Percentiles rank a stretch among this genome's conserved stretches.
Conservation (phyloP, 2,329 filamentous ascomycete genomes). For the Fusarium acutatum region DNA sequence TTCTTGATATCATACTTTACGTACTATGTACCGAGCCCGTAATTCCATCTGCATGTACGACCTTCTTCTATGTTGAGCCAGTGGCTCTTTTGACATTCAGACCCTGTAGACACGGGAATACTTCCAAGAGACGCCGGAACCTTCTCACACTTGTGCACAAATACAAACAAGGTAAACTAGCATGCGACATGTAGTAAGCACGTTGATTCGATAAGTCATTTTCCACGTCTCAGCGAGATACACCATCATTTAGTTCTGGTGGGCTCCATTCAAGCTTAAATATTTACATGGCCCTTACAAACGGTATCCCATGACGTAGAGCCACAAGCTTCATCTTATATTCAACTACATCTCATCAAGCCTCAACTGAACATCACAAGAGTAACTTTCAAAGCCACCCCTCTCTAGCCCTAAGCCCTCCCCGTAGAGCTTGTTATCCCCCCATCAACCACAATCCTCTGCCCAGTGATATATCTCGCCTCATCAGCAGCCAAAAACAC, state of each 20-base stretch:
- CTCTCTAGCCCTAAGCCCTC: neutral
- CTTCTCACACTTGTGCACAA: neutral
- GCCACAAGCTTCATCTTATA: too few species aligned
- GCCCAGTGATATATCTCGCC: constrained; percentile 68
- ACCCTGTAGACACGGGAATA: neutral
- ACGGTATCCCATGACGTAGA: neutral
- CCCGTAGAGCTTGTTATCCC: constrained; percentile 54
- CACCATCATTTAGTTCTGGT: neutral
- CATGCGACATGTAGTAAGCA: neutral
- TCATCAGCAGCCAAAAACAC: constrained; percentile 67
- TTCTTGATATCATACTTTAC: neutral
- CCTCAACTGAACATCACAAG: rapidly evolving
- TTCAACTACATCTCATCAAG: rapidly evolving
- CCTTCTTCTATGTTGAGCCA: neutral
- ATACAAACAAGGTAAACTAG: neutral
- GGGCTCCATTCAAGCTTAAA: neutral
- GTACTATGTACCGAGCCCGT: rapidly evolving
- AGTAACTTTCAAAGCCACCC: neutral
- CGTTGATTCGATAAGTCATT: rapidly evolving
- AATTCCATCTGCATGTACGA: neutral
- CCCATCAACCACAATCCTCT: constrained; percentile 60
- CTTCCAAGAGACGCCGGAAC: neutral
- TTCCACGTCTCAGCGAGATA: neutral
- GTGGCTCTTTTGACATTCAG: neutral
- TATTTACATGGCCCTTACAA: neutral